Conservation (phyloP, 75 land plant species). For the Pinus taeda region DNA sequence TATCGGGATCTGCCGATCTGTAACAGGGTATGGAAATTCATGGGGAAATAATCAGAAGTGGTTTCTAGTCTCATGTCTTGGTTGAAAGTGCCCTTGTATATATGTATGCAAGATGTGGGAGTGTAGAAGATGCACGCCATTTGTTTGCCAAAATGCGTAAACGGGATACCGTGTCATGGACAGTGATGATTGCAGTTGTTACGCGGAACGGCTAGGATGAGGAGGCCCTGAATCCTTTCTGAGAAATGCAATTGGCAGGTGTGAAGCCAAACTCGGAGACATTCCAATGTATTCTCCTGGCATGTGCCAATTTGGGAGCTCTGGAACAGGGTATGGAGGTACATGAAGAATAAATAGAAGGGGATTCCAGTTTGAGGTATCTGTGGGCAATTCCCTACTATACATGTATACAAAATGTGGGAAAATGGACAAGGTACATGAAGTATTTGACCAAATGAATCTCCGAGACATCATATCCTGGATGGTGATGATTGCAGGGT, state of each 20-base stretch:
- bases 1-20: conserved; percentile 30
- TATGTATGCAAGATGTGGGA: conserved; percentile 52
- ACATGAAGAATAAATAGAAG: conserved; percentile 36
- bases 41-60: conserved; percentile 24
- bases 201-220: conserved; percentile 36
- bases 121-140: conserved; percentile 20
- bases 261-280: conserved; percentile 30
- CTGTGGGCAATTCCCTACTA: conserved; percentile 40
- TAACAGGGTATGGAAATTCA: conserved; percentile 36
- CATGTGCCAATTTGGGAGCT: conserved; percentile 31
- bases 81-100: conserved; percentile 39
- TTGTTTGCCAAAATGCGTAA: conserved; percentile 20
- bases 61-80: conserved; percentile 27
- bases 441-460: conserved; percentile 26
- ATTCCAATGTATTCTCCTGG: conserved; percentile 29
- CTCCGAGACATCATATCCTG: conserved; percentile 47
- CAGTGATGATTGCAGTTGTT: conserved; percentile 35
- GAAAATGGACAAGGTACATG: conserved; percentile 20
- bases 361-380: conserved; percentile 12
- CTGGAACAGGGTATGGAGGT: conserved; percentile 31
- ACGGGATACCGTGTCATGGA: conserved; percentile 33
- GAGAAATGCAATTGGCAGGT: conserved; percentile 20
- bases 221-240: conserved; percentile 19
- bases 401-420: conserved; percentile 58
- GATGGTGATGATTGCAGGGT: conserved; percentile 55